phyloP scores from a whole-genome alignment of 2,329 filamentous ascomycete genomes.

The Seiridium unicorne region DNA sequence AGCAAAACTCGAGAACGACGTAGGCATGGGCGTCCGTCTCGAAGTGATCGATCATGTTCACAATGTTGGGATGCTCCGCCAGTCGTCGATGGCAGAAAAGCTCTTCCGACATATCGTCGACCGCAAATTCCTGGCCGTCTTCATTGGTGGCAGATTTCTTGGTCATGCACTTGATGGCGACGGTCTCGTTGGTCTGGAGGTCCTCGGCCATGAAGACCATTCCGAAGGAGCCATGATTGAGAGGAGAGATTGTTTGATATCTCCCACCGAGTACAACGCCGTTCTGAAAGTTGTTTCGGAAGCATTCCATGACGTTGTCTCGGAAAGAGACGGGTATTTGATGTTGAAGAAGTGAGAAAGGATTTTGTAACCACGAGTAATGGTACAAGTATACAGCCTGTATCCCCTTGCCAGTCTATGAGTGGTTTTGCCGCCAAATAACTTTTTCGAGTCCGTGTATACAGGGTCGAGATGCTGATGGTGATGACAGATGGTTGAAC shows the following conservation, averaged over 20 bases:
- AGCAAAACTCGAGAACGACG: slow-evolving; percentile 92
- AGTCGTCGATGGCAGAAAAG: slow-evolving; percentile 77
- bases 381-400: slow-evolving; percentile 25
- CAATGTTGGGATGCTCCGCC: slow-evolving; percentile 81
- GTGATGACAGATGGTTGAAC: slow-evolving; percentile 9
- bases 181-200: slow-evolving; percentile 69
- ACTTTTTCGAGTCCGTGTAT: slow-evolving; percentile 12
- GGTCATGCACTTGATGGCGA: slow-evolving; percentile 95
- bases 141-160: slow-evolving; percentile 69
- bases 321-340: slow-evolving; percentile 31
- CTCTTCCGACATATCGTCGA: slow-evolving; percentile 83
- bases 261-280: slow-evolving; percentile 83
- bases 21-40: slow-evolving; percentile 90
- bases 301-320: slow-evolving; percentile 70
- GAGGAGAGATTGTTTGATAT: slow-evolving; percentile 85
- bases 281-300: slow-evolving; percentile 77
- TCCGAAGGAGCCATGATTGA: slow-evolving; percentile 98
- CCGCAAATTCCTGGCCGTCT: slow-evolving; percentile 58
- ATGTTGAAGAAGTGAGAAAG: slow-evolving; percentile 25
- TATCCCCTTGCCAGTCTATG: slow-evolving; percentile 25
- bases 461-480: slow-evolving; percentile 17
- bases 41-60: slow-evolving; percentile 88
- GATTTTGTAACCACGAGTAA: slow-evolving; percentile 19
- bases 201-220: slow-evolving; percentile 96
- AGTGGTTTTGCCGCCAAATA: slow-evolving; percentile 11